A percentile compares a stretch with the other conserved stretches of the same genome.
phyloP scores from a whole-genome alignment of 768 basidiomycete genomes.

The Termitomyces heimii region DNA sequence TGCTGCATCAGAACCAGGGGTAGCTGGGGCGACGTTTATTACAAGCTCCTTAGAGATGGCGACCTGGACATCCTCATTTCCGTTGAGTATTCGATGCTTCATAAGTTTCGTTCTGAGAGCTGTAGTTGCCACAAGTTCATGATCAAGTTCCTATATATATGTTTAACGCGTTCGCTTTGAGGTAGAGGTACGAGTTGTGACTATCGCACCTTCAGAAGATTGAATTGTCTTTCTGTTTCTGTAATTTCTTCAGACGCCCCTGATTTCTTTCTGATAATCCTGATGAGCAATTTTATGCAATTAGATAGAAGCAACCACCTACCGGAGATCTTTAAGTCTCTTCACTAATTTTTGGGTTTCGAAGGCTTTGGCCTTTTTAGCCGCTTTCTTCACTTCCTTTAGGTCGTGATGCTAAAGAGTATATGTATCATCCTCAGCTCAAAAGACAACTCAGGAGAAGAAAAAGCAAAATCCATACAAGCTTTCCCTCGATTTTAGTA shows the following conservation, averaged over 20 bases:
- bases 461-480: constrained; percentile 34
- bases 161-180: not conserved
- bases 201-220: constrained; percentile 55
- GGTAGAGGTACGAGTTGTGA: not conserved
- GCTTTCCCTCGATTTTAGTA: constrained; percentile 43
- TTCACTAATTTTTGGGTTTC: constrained; percentile 83
- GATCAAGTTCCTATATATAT: constrained; percentile 50
- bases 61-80: constrained; percentile 38
- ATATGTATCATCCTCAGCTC: not conserved
- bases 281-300: not conserved
- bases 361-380: constrained; percentile 76
- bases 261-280: constrained; percentile 25
- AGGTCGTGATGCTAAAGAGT: constrained; percentile 62
- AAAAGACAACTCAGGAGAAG: not conserved
- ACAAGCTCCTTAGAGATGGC: constrained; percentile 42
- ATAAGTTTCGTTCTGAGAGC: constrained; percentile 69
- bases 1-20: constrained; percentile 36
- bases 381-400: constrained; percentile 66
- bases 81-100: constrained; percentile 60
- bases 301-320: constrained; percentile 4
- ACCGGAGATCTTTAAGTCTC: constrained; percentile 70
- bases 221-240: constrained; percentile 56
- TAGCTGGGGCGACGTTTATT: constrained; percentile 25
- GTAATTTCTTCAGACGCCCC: constrained; percentile 30
- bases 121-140: constrained; percentile 52